Percentiles rank a stretch among this genome's conserved stretches.
Conservation (phyloP, 2,329 filamentous ascomycete genomes). For the Pezicula radicicola region DNA sequence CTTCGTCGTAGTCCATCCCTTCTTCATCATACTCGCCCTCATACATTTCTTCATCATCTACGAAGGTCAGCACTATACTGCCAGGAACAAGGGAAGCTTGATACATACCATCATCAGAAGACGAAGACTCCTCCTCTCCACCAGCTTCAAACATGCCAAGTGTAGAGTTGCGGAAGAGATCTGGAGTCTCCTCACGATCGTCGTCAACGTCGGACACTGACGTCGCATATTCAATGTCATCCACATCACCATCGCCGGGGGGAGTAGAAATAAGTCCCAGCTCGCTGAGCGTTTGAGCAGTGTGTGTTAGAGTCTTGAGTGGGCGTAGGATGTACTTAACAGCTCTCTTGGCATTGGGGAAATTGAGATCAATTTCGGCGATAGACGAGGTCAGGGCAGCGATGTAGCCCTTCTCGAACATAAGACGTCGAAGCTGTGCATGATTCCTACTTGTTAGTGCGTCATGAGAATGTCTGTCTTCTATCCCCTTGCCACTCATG, state of each 20-base stretch:
- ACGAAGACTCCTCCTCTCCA: conserved; percentile 77
- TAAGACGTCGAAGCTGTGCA: conserved; percentile 83
- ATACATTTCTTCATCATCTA: conserved; percentile 89
- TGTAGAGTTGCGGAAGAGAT: conserved; percentile 94
- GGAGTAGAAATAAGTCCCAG: conserved; percentile 59
- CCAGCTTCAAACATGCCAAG: conserved; percentile 90
- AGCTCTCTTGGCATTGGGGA: conserved; percentile 86
- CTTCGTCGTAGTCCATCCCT: conserved; percentile 83
- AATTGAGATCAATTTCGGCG: conserved; percentile 92
- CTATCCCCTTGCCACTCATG: conserved; percentile 72
- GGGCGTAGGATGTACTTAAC: conserved; percentile 96
- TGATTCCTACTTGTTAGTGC: conserved; percentile 54
- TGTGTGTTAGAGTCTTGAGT: conserved; percentile 80
- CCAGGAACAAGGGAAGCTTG: background rate
- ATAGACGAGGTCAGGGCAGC: conserved; percentile 86
- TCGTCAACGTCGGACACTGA: conserved; percentile 87
- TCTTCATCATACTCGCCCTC: conserved; percentile 85
- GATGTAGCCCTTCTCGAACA: conserved; percentile 98
- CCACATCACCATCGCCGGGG: conserved; percentile 71
- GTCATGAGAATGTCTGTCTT: conserved; percentile 43
- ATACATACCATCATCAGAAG: conserved; percentile 56
- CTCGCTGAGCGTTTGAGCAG: conserved; percentile 82
- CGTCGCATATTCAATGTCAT: conserved; percentile 83
- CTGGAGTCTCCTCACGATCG: conserved; percentile 89
- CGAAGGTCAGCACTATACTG: conserved; percentile 30